These are phyloP conservation scores for Carex arenaria DNA, from an alignment of 202 grass and related monocot genomes.

Conservation along the genomic window DNA sequence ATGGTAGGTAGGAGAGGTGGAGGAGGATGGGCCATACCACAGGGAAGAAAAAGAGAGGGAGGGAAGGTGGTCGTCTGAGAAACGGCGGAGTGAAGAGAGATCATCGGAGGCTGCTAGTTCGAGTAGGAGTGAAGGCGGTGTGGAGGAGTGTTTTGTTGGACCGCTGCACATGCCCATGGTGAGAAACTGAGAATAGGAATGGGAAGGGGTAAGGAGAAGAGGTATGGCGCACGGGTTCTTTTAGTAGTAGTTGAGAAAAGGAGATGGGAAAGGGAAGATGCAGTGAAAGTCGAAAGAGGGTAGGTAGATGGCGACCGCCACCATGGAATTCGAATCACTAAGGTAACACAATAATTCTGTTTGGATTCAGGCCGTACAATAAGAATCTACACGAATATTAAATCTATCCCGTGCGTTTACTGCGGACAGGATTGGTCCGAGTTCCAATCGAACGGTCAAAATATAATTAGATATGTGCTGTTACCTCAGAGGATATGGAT, in stretches of 20 bases:
- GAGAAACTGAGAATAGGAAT: background rate
- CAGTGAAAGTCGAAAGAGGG: constrained; percentile 33
- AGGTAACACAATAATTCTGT: no score
- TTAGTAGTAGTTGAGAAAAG: constrained; percentile 37
- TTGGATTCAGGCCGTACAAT: no score
- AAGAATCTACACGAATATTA: no score
- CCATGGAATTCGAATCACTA: no score
- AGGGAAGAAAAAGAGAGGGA: background rate
- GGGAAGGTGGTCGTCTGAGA: constrained; percentile 44
- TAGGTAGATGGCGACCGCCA: no score
- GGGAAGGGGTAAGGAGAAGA: constrained; percentile 13
- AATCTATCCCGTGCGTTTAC: no score
- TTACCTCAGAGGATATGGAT: no score
- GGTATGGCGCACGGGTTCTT: constrained; percentile 14
- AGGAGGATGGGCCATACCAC: constrained; percentile 60
- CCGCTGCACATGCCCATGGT: constrained; percentile 52
- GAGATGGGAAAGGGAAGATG: constrained; percentile 32
- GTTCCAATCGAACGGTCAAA: no score
- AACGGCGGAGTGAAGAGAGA: constrained; percentile 35
- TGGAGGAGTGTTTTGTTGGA: constrained; percentile 36
- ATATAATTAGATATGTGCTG: no score
- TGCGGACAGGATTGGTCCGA: no score
- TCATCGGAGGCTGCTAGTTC: constrained; percentile 80
- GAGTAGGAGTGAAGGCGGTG: constrained; percentile 38
- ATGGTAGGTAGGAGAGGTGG: background rate